Evolutionary conservation across 495 filamentous ascomycete species (phyloP).

Genomic region (Penicillium egyptiacum): DNA sequence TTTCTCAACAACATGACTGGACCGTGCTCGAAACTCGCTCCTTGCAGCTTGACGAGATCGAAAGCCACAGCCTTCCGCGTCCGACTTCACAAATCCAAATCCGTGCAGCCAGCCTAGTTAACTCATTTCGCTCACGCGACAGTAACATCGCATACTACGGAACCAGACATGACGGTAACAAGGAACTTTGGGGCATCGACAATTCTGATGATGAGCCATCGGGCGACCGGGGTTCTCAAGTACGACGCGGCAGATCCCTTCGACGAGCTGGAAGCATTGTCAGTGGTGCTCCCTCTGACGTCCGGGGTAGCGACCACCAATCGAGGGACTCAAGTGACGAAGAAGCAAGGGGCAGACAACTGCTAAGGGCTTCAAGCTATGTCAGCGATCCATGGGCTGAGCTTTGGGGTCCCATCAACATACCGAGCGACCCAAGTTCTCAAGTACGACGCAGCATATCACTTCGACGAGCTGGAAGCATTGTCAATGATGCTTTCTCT

Average conservation of each 20-base stretch:
- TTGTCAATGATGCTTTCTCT: no score
- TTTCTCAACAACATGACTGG: background rate
- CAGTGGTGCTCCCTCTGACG: background rate
- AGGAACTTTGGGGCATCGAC: background rate
- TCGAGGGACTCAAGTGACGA: background rate
- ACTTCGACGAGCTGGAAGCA: no score
- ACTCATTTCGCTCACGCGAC: background rate
- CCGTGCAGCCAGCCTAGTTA: background rate
- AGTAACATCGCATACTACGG: background rate
- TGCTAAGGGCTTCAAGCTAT: background rate
- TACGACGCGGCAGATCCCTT: background rate
- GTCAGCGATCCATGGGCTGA: background rate
- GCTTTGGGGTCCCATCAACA: background rate
- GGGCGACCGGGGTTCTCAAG: background rate
- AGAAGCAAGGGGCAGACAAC: background rate
- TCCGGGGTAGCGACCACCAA: background rate
- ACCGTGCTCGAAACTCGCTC: background rate
- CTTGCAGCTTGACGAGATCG: background rate
- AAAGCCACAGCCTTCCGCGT: background rate
- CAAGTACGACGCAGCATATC: no score
- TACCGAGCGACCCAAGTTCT: no score
- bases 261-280: background rate
- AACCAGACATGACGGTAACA: background rate
- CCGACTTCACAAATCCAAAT: background rate
- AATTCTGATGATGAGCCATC: background rate